Base-by-base conservation (phyloP, 2,329 filamentous ascomycete genomes). In the Ramularia collo-cygni region DNA sequence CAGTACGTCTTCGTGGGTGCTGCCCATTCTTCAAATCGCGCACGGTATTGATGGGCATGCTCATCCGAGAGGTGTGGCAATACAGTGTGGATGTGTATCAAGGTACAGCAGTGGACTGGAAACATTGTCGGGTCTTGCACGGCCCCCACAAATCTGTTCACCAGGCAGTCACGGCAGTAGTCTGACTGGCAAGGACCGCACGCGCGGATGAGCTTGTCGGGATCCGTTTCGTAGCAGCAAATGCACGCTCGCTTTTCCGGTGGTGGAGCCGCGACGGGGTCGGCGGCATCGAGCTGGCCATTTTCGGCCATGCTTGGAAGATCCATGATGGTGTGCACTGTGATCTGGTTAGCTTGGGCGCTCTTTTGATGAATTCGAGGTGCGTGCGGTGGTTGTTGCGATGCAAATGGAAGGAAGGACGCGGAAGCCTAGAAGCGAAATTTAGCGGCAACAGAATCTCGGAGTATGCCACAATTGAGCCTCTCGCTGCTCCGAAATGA, bases 1-100 rank as follows among this genome's bases (percentile, higher is more conserved):
- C 72, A 75, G 48, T 74, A 75, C 5, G 68, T 50, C 6, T 68
- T 68, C 17, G 68, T 57, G 3, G 55, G 47, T 2, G 69, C 69
- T 26, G 56, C 55, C 62, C 67, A 70, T 50, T 74, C 70, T 32
- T 74, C 70, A 37, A 68, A 66, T 43, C 67, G 71, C 8, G 50
- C 46, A 33, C 64, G 61, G 51, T 64, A 75, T 2, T 50, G 46
- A 9, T 53, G 49, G 1, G 59, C 50, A 37, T 70, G 63, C 4
- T 59, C 56, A 4, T 50, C 10, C 0, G 59, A 58, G 18, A 73
- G 52, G 32, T 60, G 50, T 1, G 56, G 54, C 4, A 57, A 52
- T 4, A 61, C 61, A 18, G 64, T 50, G 16, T 66, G 62, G n/a
- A 70, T 52, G 32, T 67, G 67, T 8, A 74, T 59, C 6, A 64